Evolutionary conservation across 164 flowering plant species (phyloP).

Genomic region (Berberis vulgaris): DNA sequence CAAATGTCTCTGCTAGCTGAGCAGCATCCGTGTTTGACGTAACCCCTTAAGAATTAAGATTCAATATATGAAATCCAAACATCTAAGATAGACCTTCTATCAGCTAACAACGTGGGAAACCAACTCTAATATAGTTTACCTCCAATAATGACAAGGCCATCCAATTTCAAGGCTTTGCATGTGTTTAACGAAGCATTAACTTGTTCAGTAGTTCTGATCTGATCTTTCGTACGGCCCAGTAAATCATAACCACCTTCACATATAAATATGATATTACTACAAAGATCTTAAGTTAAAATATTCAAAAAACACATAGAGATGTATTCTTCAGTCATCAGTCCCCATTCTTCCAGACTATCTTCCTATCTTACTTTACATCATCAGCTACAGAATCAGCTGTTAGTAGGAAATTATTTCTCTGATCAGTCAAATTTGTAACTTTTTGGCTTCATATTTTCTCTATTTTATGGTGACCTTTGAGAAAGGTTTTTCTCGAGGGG

Average conservation of each 20-base stretch:
- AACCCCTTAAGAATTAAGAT: conserved; percentile 51
- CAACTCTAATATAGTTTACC: conserved; percentile 30
- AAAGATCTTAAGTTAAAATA: conserved; percentile 2
- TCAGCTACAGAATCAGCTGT: too few relatives aligned
- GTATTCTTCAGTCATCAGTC: too few relatives aligned
- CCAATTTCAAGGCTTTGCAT: conserved; percentile 79
- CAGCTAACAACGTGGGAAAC: background rate
- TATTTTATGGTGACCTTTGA: too few relatives aligned
- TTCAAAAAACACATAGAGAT: too few relatives aligned
- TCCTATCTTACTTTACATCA: too few relatives aligned
- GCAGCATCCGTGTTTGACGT: conserved; percentile 99
- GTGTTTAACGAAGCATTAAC: conserved; percentile 82
- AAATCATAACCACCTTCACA: conserved; percentile 91
- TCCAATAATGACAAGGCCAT: conserved; percentile 94
- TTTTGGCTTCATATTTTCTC: too few relatives aligned
- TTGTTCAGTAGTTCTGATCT: conserved; percentile 95
- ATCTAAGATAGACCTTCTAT: background rate
- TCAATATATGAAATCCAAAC: background rate
- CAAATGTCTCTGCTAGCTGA: conserved; percentile 95
- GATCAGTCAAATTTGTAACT: too few relatives aligned
- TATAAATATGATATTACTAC: background rate
- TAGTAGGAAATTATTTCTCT: too few relatives aligned
- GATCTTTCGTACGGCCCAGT: conserved; percentile 95
- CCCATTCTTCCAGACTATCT: too few relatives aligned
- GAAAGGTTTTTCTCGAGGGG: too few relatives aligned